Evolutionary conservation across 257 asterid species (phyloP).

Genomic region (Verbascum thapsus): DNA sequence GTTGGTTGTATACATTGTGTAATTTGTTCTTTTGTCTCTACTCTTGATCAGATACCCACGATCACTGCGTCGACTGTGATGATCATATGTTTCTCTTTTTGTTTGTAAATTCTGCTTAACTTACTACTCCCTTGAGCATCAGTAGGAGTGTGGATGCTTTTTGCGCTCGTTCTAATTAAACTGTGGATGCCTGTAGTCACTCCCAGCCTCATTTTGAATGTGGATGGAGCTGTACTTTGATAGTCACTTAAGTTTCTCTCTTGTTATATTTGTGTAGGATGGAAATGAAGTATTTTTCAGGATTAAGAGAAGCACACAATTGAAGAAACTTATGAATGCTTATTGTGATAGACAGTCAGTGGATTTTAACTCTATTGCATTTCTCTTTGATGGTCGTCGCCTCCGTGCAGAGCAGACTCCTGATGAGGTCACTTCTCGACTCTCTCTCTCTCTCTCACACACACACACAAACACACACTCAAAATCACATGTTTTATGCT

Average conservation of each 20-base stretch:
- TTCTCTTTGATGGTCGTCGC: constrained; percentile 63
- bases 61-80: too few species aligned
- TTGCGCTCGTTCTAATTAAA: too few species aligned
- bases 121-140: too few species aligned
- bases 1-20: background rate
- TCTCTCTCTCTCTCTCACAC: background rate
- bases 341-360: constrained; percentile 52
- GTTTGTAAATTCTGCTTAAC: too few species aligned
- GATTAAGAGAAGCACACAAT: constrained; percentile 52
- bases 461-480: too few species aligned
- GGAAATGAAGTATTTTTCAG: constrained; percentile 55
- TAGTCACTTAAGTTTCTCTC: background rate
- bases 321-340: constrained; percentile 54
- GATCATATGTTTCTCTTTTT: too few species aligned
- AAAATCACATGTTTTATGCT: too few species aligned
- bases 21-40: too few species aligned
- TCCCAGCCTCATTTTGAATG: too few species aligned
- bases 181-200: too few species aligned
- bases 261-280: constrained; percentile 37
- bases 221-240: too few species aligned
- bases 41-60: background rate
- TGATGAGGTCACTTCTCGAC: constrained; percentile 48
- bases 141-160: too few species aligned
- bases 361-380: constrained; percentile 46
- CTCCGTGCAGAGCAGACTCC: constrained; percentile 65